A percentile compares a stretch with the other conserved stretches of the same genome.
Evolutionary conservation across 495 filamentous ascomycete species (phyloP).

Genomic region (Talaromyces proteolyticus): DNA sequence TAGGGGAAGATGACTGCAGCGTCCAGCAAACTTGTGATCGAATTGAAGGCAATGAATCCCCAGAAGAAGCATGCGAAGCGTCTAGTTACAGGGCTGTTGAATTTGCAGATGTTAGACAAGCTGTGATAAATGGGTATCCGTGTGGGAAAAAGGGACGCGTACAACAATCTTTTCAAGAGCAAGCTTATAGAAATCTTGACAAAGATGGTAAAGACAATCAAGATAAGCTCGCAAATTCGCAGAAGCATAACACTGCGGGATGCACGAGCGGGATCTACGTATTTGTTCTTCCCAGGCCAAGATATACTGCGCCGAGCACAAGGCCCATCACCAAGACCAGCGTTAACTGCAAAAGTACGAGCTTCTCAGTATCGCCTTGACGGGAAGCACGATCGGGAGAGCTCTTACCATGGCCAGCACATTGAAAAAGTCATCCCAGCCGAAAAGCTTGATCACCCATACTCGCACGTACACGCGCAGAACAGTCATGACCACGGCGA

Average conservation of each 20-base stretch:
- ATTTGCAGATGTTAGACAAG: background rate
- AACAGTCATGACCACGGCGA: background rate
- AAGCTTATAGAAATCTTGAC: slow-evolving; percentile 7
- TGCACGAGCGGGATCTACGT: background rate
- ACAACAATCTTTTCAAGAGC: slow-evolving; percentile 7
- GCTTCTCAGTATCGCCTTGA: background rate
- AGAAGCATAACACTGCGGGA: background rate
- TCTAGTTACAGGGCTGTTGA: background rate
- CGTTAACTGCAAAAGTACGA: background rate
- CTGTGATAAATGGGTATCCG: background rate
- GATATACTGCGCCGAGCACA: background rate
- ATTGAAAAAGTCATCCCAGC: slow-evolving; percentile 9
- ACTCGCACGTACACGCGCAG: slow-evolving; percentile 3
- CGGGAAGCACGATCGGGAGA: background rate
- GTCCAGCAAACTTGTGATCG: slow-evolving; percentile 1
- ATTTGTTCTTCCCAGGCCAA: background rate
- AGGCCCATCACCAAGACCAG: background rate
- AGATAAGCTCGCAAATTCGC: background rate
- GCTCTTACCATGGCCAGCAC: slow-evolving; percentile 7
- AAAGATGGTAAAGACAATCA: slow-evolving; percentile 1
- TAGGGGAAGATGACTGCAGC: slow-evolving; percentile 6
- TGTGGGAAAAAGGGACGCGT: background rate
- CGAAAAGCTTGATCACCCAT: slow-evolving; percentile 1
- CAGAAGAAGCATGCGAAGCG: slow-evolving; percentile 1
- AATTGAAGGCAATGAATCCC: slow-evolving; percentile 5